Percentiles rank a stretch among this genome's conserved stretches.
Evolutionary conservation across 2,329 filamentous ascomycete species (phyloP).

Genomic region (Pyricularia sp.): DNA sequence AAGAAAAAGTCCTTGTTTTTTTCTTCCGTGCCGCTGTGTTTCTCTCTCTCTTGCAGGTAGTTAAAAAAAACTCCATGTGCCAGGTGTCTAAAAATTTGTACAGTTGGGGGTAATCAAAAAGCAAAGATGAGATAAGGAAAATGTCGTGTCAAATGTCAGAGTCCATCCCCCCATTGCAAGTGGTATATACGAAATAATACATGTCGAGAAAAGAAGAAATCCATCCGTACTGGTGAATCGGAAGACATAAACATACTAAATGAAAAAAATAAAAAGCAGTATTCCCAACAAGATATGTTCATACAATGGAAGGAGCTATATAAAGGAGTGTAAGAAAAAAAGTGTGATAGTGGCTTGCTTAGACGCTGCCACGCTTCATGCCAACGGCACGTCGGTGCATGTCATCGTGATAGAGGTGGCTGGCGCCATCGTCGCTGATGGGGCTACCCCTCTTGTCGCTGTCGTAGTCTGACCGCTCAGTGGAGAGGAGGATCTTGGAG

Average conservation of each 20-base stretch:
- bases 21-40: neutral
- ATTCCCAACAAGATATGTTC: neutral
- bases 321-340: neutral
- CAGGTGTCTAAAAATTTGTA: neutral
- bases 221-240: neutral
- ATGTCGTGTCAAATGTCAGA: neutral
- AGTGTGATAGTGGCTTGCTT: neutral
- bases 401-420: constrained; percentile 34
- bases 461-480: constrained; percentile 28
- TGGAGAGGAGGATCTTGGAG: constrained; percentile 25
- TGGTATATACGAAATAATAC: constrained; percentile 3
- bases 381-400: constrained; percentile 24
- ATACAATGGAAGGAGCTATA: neutral
- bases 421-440: constrained; percentile 37
- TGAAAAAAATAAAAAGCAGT: neutral
- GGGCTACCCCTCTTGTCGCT: constrained; percentile 25
- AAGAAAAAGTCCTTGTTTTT: neutral
- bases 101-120: neutral
- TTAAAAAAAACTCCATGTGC: neutral
- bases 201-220: neutral
- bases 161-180: neutral
- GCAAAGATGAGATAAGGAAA: neutral
- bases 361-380: constrained; percentile 38
- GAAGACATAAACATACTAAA: neutral
- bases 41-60: neutral